Conservation (phyloP, 257 asterid species). For the Galeopsis tetrahit region DNA sequence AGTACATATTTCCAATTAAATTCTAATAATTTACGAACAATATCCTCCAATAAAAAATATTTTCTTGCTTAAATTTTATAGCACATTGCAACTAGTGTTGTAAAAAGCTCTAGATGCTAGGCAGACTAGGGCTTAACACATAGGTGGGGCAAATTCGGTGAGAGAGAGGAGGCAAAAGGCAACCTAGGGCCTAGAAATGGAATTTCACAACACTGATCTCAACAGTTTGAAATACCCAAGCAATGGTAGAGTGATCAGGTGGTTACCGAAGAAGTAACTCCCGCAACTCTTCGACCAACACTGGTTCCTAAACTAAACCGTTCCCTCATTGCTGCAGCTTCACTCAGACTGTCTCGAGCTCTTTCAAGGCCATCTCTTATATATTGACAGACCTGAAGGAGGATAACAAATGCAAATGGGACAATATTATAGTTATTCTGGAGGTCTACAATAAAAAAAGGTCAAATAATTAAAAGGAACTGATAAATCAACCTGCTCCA, state of each 20-base stretch:
- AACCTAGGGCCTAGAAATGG: neutral
- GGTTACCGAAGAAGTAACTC: conserved; percentile 91
- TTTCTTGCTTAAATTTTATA: conserved; percentile 1
- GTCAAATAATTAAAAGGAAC: conserved; percentile 27
- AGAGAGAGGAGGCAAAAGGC: neutral
- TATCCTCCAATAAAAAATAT: neutral
- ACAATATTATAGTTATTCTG: conserved; percentile 15
- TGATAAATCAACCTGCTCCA: conserved; percentile 69
- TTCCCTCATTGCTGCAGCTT: conserved; percentile 96
- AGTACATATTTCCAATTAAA: conserved; percentile 16
- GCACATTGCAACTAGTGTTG: neutral
- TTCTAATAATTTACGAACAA: conserved; percentile 15
- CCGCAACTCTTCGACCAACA: conserved; percentile 92
- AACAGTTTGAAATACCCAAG: conserved; percentile 10
- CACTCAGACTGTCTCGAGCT: conserved; percentile 88
- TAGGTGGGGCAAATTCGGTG: neutral
- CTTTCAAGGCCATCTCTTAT: conserved; percentile 95
- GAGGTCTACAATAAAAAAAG: conserved; percentile 22
- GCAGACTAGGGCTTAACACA: neutral
- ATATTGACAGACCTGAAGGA: conserved; percentile 75
- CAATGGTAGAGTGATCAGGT: conserved; percentile 32
- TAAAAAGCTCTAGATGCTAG: neutral
- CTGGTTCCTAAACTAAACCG: conserved; percentile 85
- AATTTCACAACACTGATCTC: neutral
- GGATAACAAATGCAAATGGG: conserved; percentile 19